These are phyloP conservation scores for Cladosporium velox DNA, from an alignment of 2,329 filamentous ascomycete species.

Conservation along the genomic window DNA sequence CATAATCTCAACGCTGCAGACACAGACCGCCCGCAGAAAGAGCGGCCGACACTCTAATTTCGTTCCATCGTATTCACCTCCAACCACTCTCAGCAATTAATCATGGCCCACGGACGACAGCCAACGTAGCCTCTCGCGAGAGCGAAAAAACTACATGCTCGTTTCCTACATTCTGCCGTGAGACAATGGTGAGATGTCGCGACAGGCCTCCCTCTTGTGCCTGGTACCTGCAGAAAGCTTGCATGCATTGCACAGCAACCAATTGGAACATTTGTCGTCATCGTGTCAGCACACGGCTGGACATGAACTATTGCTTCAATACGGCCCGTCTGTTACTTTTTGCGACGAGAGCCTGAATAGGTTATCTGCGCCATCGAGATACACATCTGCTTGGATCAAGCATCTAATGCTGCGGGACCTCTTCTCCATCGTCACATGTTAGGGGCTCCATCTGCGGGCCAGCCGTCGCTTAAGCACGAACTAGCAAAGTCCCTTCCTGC, in stretches of 20 bases:
- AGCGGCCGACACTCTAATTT: conserved; percentile 17
- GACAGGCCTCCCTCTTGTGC: conserved; percentile 4
- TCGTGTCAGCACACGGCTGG: conserved; percentile 16
- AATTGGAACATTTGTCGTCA: conserved; percentile 16
- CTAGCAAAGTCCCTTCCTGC: not conserved
- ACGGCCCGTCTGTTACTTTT: not conserved
- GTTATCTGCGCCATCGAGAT: not conserved
- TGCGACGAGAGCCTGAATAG: not conserved
- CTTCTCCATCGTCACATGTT: not conserved
- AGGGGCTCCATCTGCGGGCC: not conserved
- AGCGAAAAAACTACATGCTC: not conserved
- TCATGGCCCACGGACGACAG: not conserved
- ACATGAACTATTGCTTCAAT: not conserved
- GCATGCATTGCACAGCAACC: conserved; percentile 16
- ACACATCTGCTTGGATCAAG: not conserved
- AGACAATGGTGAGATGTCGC: conserved; percentile 15
- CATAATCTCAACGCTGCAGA: conserved; percentile 18
- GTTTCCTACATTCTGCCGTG: not conserved
- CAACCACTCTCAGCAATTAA: not conserved
- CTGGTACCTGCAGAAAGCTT: conserved; percentile 21
- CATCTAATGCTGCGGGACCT: not conserved
- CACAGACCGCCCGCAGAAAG: conserved; percentile 10
- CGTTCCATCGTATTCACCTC: conserved; percentile 1
- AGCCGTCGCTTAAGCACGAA: not conserved
- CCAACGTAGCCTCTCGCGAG: not conserved